Evolutionary conservation across 768 basidiomycete species (phyloP).

Genomic region (Lactifluus subvellereus): DNA sequence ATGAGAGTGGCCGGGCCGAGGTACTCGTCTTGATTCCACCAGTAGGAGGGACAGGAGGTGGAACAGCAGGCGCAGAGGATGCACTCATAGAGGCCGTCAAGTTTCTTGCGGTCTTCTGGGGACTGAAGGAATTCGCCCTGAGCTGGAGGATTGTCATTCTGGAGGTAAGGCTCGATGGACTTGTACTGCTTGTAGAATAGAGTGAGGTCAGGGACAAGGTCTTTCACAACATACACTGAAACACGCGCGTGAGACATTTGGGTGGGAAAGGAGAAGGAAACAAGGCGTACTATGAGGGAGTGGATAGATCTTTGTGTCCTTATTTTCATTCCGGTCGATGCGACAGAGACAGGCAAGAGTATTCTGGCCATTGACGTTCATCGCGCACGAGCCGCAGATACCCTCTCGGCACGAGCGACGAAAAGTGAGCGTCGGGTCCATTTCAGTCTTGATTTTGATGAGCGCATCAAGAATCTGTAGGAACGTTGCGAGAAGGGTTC

Average conservation of each 20-base stretch:
- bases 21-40: constrained; percentile 99
- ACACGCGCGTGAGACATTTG: not conserved
- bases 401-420: constrained; percentile 90
- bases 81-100: constrained; percentile 93
- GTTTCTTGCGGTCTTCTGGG: constrained; percentile 86
- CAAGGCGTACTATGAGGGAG: constrained; percentile 83
- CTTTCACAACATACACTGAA: constrained; percentile 97
- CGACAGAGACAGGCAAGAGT: constrained; percentile 96
- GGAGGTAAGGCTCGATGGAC: constrained; percentile 93
- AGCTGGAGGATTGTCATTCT: constrained; percentile 87
- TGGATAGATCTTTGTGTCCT: constrained; percentile 90
- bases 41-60: constrained; percentile 95
- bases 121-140: constrained; percentile 86
- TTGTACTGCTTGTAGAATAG: constrained; percentile 99
- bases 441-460: constrained; percentile 99
- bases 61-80: constrained; percentile 97
- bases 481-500: not conserved
- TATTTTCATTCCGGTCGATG: constrained; percentile 69
- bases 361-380: constrained; percentile 99
- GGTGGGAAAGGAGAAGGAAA: not conserved
- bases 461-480: constrained; percentile 79
- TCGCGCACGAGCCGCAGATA: constrained; percentile 97
- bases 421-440: constrained; percentile 96
- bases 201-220: constrained; percentile 88
- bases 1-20: constrained; percentile 95